A percentile compares a stretch with the other conserved stretches of the same genome.
Conservation (phyloP, 352 stramenopile species). For the Phytophthora meadii region DNA sequence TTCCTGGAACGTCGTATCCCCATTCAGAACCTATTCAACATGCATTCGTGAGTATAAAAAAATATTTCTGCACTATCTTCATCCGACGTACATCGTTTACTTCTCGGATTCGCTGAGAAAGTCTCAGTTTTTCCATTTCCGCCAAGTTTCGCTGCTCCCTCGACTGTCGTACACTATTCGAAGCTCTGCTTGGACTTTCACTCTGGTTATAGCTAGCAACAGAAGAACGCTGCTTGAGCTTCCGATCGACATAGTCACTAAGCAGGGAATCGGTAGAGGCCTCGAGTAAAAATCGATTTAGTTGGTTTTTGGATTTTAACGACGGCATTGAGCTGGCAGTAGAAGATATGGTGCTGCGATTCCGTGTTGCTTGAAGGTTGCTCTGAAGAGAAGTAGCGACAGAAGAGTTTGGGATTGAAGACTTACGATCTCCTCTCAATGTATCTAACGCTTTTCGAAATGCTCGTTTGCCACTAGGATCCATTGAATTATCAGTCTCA, state of each 20-base stretch:
- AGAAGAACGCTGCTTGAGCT: conserved; percentile 52
- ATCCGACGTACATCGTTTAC: conserved; percentile 63
- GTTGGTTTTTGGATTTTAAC: conserved; percentile 31
- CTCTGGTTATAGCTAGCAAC: conserved; percentile 15
- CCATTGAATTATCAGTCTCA: conserved; percentile 12
- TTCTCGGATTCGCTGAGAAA: conserved; percentile 73
- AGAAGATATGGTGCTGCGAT: conserved; percentile 13
- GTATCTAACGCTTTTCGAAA: conserved; percentile 61
- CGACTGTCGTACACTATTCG: conserved; percentile 24
- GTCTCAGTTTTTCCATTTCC: conserved; percentile 67
- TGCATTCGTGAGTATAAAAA: background rate
- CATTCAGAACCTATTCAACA: conserved; percentile 62
- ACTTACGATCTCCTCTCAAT: conserved; percentile 50
- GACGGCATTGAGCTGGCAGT: conserved; percentile 3
- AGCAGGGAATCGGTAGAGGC: conserved; percentile 63
- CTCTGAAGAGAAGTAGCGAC: conserved; percentile 27
- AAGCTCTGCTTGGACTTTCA: conserved; percentile 9
- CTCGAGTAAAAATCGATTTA: conserved; percentile 56
- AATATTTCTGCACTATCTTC: background rate
- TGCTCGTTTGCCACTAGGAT: conserved; percentile 11
- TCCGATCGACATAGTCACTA: conserved; percentile 72
- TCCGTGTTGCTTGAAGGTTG: conserved; percentile 3
- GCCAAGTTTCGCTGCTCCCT: conserved; percentile 58
- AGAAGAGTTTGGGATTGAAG: conserved; percentile 17
- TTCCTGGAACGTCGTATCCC: conserved; percentile 54